Conservation (phyloP, 768 basidiomycete species). For the Kwoniella newhampshirensis region DNA sequence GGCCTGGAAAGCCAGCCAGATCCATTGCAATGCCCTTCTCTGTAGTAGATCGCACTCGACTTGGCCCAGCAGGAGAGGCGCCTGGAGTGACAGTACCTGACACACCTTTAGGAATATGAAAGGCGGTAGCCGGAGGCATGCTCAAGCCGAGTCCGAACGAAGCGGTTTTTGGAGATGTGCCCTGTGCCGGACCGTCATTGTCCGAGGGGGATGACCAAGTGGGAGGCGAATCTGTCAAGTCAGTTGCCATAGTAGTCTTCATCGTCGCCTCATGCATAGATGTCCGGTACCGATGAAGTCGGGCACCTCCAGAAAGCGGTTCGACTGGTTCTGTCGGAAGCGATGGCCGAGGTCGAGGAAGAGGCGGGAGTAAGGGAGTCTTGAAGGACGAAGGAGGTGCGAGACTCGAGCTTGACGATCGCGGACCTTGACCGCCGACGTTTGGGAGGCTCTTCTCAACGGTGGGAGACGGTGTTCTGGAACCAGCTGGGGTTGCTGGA, state of each 20-base stretch:
- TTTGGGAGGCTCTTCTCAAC: constrained; percentile 18
- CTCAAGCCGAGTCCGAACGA: constrained; percentile 32
- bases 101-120: constrained; percentile 1
- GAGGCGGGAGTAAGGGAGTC: constrained; percentile 16
- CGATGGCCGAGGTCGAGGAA: constrained; percentile 32
- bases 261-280: constrained; percentile 40
- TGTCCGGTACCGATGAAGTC: constrained; percentile 37
- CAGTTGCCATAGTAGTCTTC: constrained; percentile 13
- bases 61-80: constrained; percentile 3
- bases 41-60: constrained; percentile 12
- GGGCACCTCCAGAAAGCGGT: constrained; percentile 21
- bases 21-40: constrained; percentile 36
- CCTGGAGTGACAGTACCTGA: constrained; percentile 21
- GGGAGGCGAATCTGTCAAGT: constrained; percentile 25
- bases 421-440: not conserved
- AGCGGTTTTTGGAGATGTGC: constrained; percentile 6
- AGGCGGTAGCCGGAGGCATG: constrained; percentile 20
- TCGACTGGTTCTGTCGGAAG: constrained; percentile 31
- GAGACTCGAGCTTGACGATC: constrained; percentile 7
- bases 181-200: not conserved
- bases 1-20: constrained; percentile 27
- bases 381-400: constrained; percentile 39
- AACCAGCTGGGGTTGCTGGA: constrained; percentile 38
- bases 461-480: constrained; percentile 31
- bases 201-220: constrained; percentile 9